Evolutionary conservation across 768 basidiomycete species (phyloP).

Genomic region (Lactarius indigo): DNA sequence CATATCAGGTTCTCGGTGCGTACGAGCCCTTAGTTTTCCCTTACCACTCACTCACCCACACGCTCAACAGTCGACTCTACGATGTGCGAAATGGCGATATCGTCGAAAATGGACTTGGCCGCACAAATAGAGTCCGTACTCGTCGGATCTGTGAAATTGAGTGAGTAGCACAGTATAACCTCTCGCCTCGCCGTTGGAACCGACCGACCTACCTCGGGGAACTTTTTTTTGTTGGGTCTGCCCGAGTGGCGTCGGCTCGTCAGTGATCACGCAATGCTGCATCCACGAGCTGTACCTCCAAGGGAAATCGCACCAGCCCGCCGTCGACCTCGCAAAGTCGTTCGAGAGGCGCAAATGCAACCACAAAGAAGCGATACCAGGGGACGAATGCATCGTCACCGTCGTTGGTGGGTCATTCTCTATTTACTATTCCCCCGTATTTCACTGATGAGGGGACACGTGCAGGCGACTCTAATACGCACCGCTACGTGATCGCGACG

Average conservation of each 20-base stretch:
- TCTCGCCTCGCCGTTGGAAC: neutral
- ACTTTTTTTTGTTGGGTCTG: slow-evolving; percentile 25
- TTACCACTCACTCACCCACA: slow-evolving; percentile 6
- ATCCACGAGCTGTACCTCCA: slow-evolving; percentile 90
- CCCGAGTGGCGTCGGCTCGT: slow-evolving; percentile 39
- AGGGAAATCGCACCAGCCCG: slow-evolving; percentile 66
- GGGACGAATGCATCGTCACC: slow-evolving; percentile 75
- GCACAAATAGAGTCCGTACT: slow-evolving; percentile 75
- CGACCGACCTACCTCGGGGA: neutral
- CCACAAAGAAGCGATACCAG: slow-evolving; percentile 81
- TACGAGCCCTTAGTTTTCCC: neutral
- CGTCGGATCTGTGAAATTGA: slow-evolving; percentile 87
- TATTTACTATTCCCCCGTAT: neutral
- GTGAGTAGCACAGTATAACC: slow-evolving; percentile 50
- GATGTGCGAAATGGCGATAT: slow-evolving; percentile 67
- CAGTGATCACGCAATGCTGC: slow-evolving; percentile 99
- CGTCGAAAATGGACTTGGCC: slow-evolving; percentile 69
- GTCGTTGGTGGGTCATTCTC: slow-evolving; percentile 64
- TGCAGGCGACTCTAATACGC: slow-evolving; percentile 78
- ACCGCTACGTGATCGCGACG: slow-evolving; percentile 87
- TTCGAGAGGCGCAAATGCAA: slow-evolving; percentile 96
- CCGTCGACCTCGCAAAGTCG: slow-evolving; percentile 85
- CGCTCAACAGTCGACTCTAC: slow-evolving; percentile 69
- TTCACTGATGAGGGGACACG: neutral
- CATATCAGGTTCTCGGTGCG: slow-evolving; percentile 88